A percentile compares a stretch with the other conserved stretches of the same genome.
These are phyloP conservation scores for Crithidia acanthocephali DNA, from an alignment of 208 protist species.

Conservation along the genomic window DNA sequence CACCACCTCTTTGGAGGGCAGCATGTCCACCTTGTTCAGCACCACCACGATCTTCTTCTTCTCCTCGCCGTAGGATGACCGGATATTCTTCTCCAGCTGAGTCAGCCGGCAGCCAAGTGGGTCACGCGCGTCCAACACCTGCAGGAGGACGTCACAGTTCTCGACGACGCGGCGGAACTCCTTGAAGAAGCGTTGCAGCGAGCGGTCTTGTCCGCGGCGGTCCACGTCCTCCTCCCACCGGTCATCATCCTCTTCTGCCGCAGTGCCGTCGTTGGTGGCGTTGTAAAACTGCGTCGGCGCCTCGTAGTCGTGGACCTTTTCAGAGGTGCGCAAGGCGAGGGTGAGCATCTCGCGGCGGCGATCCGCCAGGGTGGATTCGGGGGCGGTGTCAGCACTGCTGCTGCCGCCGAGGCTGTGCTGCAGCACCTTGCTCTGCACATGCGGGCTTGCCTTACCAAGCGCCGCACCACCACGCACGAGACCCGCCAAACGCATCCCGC, in stretches of 20 bases:
- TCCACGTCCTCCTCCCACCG: slow-evolving; percentile 56
- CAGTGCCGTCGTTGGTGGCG: slow-evolving; percentile 15
- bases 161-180: slow-evolving; percentile 94
- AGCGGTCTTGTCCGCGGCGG: slow-evolving; percentile 60
- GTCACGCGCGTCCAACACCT: slow-evolving; percentile 98
- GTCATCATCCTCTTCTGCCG: slow-evolving; percentile 35
- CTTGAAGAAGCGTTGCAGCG: slow-evolving; percentile 89
- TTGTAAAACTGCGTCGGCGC: slow-evolving; percentile 50
- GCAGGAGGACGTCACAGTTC: slow-evolving; percentile 96
- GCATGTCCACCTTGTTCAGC: slow-evolving; percentile 98
- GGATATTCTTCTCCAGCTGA: slow-evolving; percentile 94
- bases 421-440: slow-evolving; percentile 25
- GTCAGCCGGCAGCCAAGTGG: slow-evolving; percentile 96
- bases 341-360: slow-evolving; percentile 73
- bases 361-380: slow-evolving; percentile 51
- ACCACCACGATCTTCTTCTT: slow-evolving; percentile 95
- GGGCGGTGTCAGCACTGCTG: not conserved
- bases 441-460: slow-evolving; percentile 3
- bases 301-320: slow-evolving; percentile 81
- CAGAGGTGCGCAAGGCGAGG: slow-evolving; percentile 72
- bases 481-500: slow-evolving; percentile 17
- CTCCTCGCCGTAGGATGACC: slow-evolving; percentile 87
- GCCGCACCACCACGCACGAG: slow-evolving; percentile 23
- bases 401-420: not conserved
- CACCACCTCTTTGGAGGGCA: slow-evolving; percentile 94